A percentile compares a stretch with the other conserved stretches of the same genome.
phyloP scores from a whole-genome alignment of 805 yeast genomes.

The Pichia exigua region DNA sequence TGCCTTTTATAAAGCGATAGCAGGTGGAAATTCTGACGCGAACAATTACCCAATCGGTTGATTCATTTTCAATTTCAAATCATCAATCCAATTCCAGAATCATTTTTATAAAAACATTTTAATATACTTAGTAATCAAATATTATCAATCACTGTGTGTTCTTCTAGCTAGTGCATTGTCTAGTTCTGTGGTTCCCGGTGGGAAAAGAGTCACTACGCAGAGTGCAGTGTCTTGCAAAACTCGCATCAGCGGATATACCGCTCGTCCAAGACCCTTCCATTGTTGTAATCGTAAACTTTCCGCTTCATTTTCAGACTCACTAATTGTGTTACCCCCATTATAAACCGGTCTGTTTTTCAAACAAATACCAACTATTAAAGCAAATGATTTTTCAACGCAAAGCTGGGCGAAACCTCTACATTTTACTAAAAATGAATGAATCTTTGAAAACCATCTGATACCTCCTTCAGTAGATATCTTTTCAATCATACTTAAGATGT shows the following conservation, averaged over 20 bases:
- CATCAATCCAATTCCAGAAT: too few species aligned
- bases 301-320: background rate
- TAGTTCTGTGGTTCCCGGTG: background rate
- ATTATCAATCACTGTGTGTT: background rate
- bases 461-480: background rate
- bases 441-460: background rate
- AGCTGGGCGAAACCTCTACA: background rate
- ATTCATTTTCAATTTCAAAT: too few species aligned
- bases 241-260: background rate
- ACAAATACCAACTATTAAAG: background rate
- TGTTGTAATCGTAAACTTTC: background rate
- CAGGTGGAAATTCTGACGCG: background rate
- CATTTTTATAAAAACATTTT: too few species aligned
- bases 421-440: background rate
- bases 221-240: background rate
- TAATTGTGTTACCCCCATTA: background rate
- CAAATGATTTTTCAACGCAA: background rate
- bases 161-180: background rate
- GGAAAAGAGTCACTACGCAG: background rate
- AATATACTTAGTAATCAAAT: too few species aligned
- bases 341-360: background rate
- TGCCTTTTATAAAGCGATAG: background rate
- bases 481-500: background rate
- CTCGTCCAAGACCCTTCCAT: background rate
- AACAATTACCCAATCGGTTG: too few species aligned